Conservation (phyloP, 768 basidiomycete species). For the Lentinula aciculospora region DNA sequence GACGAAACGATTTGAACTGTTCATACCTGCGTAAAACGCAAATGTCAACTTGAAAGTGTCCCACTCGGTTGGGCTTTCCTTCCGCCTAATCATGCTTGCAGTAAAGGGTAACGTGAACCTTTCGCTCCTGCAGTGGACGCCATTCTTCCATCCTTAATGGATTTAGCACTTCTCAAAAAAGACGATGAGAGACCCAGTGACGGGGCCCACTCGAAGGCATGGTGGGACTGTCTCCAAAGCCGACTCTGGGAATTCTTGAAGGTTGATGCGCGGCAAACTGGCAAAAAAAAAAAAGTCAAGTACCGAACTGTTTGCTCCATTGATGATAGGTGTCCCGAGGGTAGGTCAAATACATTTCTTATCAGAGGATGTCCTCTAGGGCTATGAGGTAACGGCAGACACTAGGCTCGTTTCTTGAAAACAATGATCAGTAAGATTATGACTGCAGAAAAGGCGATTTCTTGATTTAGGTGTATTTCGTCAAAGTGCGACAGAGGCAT, state of each 20-base stretch:
- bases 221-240: background rate
- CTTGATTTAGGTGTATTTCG: background rate
- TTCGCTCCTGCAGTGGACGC: background rate
- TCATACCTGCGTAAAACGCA: constrained; percentile 2
- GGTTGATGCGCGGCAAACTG: constrained; percentile 4
- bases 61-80: background rate
- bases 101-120: constrained; percentile 3
- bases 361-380: constrained; percentile 28
- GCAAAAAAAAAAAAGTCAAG: constrained; percentile 20
- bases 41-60: constrained; percentile 4
- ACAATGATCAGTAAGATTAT: background rate
- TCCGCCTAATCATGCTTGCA: background rate
- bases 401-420: background rate
- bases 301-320: constrained; percentile 32
- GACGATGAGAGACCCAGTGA: background rate
- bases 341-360: constrained; percentile 31
- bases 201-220: background rate
- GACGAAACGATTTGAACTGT: background rate
- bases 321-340: constrained; percentile 24
- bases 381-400: constrained; percentile 25
- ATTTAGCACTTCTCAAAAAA: background rate
- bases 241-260: background rate
- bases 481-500: background rate
- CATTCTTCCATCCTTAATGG: background rate
- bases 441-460: background rate